A percentile compares a stretch with the other conserved stretches of the same genome.
phyloP scores from a whole-genome alignment of 2,329 filamentous ascomycete genomes.

The Clarireedia sp. region DNA sequence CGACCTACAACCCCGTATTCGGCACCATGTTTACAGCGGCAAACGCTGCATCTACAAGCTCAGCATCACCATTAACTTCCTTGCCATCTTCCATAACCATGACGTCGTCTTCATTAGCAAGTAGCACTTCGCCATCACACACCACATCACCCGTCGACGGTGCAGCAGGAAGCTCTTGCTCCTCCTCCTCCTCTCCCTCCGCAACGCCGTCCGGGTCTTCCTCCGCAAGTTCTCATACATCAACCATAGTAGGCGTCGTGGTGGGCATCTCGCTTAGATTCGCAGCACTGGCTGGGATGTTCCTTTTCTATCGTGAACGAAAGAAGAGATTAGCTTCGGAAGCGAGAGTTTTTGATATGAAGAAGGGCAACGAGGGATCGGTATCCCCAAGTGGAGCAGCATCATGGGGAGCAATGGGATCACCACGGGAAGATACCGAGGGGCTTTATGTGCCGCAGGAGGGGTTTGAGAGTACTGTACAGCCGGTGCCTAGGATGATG shows the following conservation, averaged over 20 bases:
- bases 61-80: background rate
- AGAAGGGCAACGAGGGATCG: too few species aligned
- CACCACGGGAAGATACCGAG: too few species aligned
- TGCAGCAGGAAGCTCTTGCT: background rate
- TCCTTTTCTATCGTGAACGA: conserved; percentile 9
- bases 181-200: background rate
- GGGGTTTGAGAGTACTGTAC: too few species aligned
- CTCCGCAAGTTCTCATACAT: background rate
- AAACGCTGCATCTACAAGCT: background rate
- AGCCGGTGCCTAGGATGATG: too few species aligned
- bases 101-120: background rate
- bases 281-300: background rate
- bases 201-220: background rate
- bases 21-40: conserved; percentile 14
- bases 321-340: conserved; percentile 22
- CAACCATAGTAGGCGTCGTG: conserved; percentile 10
- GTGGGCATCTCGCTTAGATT: conserved; percentile 12
- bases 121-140: background rate
- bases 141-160: background rate
- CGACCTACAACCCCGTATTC: conserved; percentile 8
- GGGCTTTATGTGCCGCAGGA: too few species aligned
- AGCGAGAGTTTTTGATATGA: too few species aligned
- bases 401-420: too few species aligned
- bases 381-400: too few species aligned
- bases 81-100: background rate